These are phyloP conservation scores for Plasmodium vivax DNA, from an alignment of 169 alveolate species.

Conservation along the genomic window DNA sequence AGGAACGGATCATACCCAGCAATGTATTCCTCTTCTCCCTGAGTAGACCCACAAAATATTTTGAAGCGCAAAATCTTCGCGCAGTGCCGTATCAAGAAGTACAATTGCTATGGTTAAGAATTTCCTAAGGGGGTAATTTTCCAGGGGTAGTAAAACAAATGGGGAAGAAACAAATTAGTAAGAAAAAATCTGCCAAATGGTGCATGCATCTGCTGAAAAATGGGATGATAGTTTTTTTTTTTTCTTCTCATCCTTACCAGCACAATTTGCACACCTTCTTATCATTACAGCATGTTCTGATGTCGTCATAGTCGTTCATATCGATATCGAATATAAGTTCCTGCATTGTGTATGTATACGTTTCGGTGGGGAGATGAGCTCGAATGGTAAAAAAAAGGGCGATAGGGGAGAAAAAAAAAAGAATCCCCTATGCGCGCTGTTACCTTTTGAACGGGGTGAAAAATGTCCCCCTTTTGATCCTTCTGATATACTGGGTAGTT, in stretches of 20 bases:
- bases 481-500: conserved; percentile 87
- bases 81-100: conserved; percentile 84
- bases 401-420: background rate
- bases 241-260: conserved; percentile 85
- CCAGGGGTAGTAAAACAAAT: background rate
- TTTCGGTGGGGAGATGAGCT: background rate
- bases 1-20: conserved; percentile 95
- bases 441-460: conserved; percentile 81
- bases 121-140: conserved; percentile 72
- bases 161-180: background rate
- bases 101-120: conserved; percentile 88
- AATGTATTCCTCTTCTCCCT: conserved; percentile 99
- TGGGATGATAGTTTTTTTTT: background rate
- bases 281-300: conserved; percentile 98
- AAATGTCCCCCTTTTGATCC: conserved; percentile 80
- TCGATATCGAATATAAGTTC: conserved; percentile 98
- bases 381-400: background rate
- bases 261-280: conserved; percentile 96
- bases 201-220: background rate
- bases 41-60: conserved; percentile 96
- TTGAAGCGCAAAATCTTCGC: conserved; percentile 95
- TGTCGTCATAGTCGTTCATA: conserved; percentile 98
- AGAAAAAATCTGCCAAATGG: background rate
- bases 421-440: background rate
- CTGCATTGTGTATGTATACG: conserved; percentile 79